phyloP scores from a whole-genome alignment of 1,139 yeast species.

The Yamadazyma spencermartinsiae region DNA sequence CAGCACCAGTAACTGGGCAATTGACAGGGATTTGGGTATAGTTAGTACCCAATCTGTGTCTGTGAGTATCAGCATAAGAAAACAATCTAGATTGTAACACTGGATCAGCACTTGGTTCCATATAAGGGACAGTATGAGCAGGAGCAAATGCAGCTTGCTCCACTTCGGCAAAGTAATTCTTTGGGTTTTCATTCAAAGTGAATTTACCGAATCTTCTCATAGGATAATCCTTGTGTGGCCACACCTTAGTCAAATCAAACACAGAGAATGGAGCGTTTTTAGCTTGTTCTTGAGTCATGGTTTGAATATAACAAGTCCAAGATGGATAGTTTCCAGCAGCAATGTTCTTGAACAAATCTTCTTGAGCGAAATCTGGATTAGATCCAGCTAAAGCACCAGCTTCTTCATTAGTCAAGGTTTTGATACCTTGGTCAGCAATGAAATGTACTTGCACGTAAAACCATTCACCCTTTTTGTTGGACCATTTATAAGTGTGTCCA shows the following conservation, averaged over 20 bases:
- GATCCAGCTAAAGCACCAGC: slow-evolving; percentile 59
- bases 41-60: slow-evolving; percentile 63
- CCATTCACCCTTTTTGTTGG: slow-evolving; percentile 66
- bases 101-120: slow-evolving; percentile 85
- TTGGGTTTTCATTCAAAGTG: slow-evolving; percentile 68
- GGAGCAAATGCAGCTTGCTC: slow-evolving; percentile 86
- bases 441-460: slow-evolving; percentile 66
- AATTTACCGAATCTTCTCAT: slow-evolving; percentile 72
- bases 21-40: slow-evolving; percentile 74
- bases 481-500: slow-evolving; percentile 72
- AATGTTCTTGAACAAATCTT: slow-evolving; percentile 63
- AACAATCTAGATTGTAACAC: slow-evolving; percentile 83
- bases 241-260: slow-evolving; percentile 71
- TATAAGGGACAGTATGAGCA: slow-evolving; percentile 79
- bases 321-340: slow-evolving; percentile 60
- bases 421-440: slow-evolving; percentile 59
- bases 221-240: slow-evolving; percentile 81
- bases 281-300: slow-evolving; percentile 68
- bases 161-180: slow-evolving; percentile 78
- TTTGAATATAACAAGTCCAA: slow-evolving; percentile 66
- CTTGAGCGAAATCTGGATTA: slow-evolving; percentile 64
- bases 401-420: slow-evolving; percentile 56
- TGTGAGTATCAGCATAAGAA: slow-evolving; percentile 84
- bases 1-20: slow-evolving; percentile 55
- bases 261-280: slow-evolving; percentile 61